Base-by-base conservation (phyloP, 768 basidiomycete genomes). In the Floccularia luteovirens region DNA sequence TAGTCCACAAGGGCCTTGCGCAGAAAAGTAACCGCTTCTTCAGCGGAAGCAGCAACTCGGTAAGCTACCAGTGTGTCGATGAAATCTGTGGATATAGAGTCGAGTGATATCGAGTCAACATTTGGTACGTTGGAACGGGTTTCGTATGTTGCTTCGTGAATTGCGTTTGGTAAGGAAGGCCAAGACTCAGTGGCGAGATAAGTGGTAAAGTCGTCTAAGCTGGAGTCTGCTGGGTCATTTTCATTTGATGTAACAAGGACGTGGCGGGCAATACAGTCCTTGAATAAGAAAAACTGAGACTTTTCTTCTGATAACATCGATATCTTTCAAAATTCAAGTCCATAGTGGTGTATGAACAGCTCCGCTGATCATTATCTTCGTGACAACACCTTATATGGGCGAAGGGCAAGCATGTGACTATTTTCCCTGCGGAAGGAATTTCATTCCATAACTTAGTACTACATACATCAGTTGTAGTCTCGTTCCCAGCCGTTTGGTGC, bases 151-250 rank as follows among this genome's bases (percentile, higher is more conserved):
- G 67, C 65, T 0, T 43, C 42, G 27, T 58, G 63, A 5, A 73
- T 45, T 3, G 48, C 13, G 3, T 17, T 8, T 2, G 75, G 70
- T 3, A 78, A 55, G 6, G 55, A 49, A 11, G 60, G 43, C 74
- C 75, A 79, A 3, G 66, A 52, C 53, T 78, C 75, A 2, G 56
- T 44, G 2, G 72, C 71, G 6, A 79, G 67, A 46, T 74, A 80
- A 0, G 62, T 60, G 0, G 67, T 55, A 48, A 77, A 78, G 1
- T 80, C 77, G 53, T 74, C 71, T 1, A 79, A 59, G 4, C 63
- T 60, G 22, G 59, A 53, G n/a, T 48, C 57, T 23, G 50, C 49
- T 6, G 55, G 49, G 30, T 50, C 53, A 5, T 39, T 42, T 6
- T 36, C 37, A 14, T 42, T 44, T 2, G 48, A 38, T 25, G 47